Percentiles rank a stretch among this genome's conserved stretches.
Evolutionary conservation across 306 rosid genomes (phyloP).

Genomic region (Mimosa bimucronata): DNA sequence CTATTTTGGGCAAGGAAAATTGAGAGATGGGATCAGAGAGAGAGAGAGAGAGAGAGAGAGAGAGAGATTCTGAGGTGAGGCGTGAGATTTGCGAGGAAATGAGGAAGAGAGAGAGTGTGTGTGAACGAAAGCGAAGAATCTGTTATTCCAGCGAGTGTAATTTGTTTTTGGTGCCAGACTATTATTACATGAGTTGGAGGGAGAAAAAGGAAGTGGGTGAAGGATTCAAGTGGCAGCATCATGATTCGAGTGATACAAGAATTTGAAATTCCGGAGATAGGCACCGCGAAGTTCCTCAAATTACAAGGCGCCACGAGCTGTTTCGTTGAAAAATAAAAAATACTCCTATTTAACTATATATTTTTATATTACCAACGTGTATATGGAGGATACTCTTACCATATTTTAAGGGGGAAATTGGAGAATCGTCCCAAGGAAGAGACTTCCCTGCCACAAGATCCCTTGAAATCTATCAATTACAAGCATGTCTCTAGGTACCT

Average conservation of each 20-base stretch:
- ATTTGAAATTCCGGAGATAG: neutral
- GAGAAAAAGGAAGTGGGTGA: neutral
- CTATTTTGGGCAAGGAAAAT: neutral
- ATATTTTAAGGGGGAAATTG: no score
- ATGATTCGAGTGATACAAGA: neutral
- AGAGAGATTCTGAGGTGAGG: neutral
- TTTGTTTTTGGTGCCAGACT: neutral
- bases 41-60: neutral
- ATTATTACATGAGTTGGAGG: neutral
- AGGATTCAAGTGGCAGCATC: no score
- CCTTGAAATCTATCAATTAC: no score
- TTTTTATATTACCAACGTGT: no score
- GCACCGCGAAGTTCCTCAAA: neutral
- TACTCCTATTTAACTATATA: no score
- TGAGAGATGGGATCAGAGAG: neutral
- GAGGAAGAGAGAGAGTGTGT: neutral
- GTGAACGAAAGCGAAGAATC: neutral
- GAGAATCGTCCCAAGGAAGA: no score
- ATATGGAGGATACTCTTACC: no score
- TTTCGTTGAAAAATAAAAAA: no score
- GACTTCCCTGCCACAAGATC: no score
- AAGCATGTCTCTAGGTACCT: no score
- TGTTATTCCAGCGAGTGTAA: neutral
- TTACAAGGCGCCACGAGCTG: neutral
- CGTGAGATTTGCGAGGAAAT: slow-evolving; percentile 8